Evolutionary conservation across 1,284 basidiomycete species (phyloP).

Genomic region (Microbotryum lychnidis-dioicae): DNA sequence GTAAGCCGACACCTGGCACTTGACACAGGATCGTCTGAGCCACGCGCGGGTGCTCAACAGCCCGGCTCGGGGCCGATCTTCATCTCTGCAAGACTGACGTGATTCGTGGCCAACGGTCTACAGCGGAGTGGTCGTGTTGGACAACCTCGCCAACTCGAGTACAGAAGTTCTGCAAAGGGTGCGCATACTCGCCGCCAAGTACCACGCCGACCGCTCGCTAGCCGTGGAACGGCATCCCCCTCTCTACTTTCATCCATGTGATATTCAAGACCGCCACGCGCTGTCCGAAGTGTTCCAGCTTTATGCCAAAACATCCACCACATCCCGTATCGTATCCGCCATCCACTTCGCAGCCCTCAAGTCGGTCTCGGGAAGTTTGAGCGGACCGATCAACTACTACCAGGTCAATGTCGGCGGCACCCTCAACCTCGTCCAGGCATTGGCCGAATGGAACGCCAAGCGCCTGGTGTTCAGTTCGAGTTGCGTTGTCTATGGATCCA

Average conservation of each 20-base stretch:
- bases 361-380: conserved; percentile 3
- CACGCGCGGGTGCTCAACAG: no score
- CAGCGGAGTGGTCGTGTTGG: conserved; percentile 13
- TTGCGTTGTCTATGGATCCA: conserved; percentile 13
- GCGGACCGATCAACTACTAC: conserved; percentile 6
- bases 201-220: conserved; percentile 1
- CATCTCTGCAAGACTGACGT: no score
- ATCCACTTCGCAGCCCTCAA: conserved; percentile 18
- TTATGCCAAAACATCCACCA: conserved; percentile 2
- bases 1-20: neutral
- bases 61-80: no score
- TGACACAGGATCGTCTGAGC: neutral
- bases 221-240: conserved; percentile 6
- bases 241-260: conserved; percentile 13
- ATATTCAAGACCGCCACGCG: neutral
- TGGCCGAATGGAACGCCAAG: conserved; percentile 8
- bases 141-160: conserved; percentile 12
- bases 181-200: conserved; percentile 7
- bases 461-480: conserved; percentile 12
- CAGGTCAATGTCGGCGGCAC: conserved; percentile 13
- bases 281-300: conserved; percentile 4
- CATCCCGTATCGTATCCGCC: conserved; percentile 10
- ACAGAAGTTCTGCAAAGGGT: conserved; percentile 12
- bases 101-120: neutral
- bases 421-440: conserved; percentile 7